Evolutionary conservation across 1,284 basidiomycete genomes (phyloP).

Genomic region (Malassezia vespertilionis): DNA sequence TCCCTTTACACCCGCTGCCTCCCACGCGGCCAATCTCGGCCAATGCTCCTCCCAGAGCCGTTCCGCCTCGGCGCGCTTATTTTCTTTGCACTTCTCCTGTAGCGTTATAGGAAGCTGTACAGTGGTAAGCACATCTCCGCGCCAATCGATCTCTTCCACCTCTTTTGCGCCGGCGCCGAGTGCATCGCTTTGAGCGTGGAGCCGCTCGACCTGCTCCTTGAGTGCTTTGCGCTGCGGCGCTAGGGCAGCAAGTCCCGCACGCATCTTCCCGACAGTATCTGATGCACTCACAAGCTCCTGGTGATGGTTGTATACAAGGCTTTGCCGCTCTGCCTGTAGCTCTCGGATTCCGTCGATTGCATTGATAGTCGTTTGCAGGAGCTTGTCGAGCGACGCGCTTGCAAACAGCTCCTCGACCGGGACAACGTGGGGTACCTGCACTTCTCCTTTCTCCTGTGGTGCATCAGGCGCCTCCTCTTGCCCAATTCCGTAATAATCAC

Average conservation of each 20-base stretch:
- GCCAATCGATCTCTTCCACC: constrained; percentile 23
- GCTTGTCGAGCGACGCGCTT: constrained; percentile 20
- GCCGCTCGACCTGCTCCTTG: not conserved
- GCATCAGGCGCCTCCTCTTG: not conserved
- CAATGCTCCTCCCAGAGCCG: not conserved
- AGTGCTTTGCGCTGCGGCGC: not conserved
- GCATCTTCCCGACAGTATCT: constrained; percentile 73
- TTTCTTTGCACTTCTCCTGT: constrained; percentile 16
- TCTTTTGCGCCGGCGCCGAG: not conserved
- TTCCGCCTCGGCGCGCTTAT: not conserved
- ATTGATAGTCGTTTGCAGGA: constrained; percentile 25
- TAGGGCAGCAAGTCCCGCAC: constrained; percentile 25
- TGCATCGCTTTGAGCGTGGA: not conserved
- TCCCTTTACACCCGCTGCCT: constrained; percentile 3
- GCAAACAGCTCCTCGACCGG: constrained; percentile 21
- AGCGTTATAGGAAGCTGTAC: constrained; percentile 27
- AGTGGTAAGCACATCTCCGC: constrained; percentile 18
- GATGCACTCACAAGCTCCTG: constrained; percentile 83
- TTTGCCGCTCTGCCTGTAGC: constrained; percentile 74
- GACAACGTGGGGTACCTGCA: constrained; percentile 10
- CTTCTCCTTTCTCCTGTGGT: not conserved
- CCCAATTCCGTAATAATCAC: constrained; percentile 36
- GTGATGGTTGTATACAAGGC: constrained; percentile 84
- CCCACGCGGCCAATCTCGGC: constrained; percentile 8
- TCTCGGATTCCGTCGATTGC: constrained; percentile 59